Conservation (phyloP, 352 stramenopile species). For the Pythium angustatum region DNA sequence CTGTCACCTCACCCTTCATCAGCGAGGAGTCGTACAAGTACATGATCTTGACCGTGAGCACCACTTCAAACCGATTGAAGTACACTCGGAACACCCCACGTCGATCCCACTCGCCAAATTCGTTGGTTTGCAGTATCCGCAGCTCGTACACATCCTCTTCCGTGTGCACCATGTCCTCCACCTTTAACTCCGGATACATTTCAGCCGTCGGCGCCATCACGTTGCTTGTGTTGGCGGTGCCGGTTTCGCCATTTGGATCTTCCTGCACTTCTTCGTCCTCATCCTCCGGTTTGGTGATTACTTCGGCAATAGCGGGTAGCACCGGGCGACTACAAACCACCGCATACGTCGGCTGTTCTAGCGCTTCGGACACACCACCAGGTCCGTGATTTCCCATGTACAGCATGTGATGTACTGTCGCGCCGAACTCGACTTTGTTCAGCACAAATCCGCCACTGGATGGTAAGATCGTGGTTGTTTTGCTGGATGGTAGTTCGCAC, state of each 20-base stretch:
- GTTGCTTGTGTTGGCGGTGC: conserved; percentile 52
- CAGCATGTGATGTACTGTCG: conserved; percentile 79
- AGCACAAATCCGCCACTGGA: conserved; percentile 76
- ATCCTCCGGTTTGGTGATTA: conserved; percentile 61
- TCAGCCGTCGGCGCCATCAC: conserved; percentile 79
- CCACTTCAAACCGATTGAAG: conserved; percentile 85
- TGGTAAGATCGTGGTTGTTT: conserved; percentile 67
- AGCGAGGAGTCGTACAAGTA: conserved; percentile 84
- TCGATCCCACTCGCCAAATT: conserved; percentile 77
- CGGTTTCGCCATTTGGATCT: conserved; percentile 37
- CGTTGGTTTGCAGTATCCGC: conserved; percentile 75
- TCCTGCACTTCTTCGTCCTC: conserved; percentile 63
- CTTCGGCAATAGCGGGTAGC: conserved; percentile 53
- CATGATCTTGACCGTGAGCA: conserved; percentile 85
- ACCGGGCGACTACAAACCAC: conserved; percentile 72
- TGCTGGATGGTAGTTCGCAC: conserved; percentile 77
- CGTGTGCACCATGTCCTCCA: conserved; percentile 65
- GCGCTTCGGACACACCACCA: conserved; percentile 72
- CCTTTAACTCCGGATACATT: conserved; percentile 69
- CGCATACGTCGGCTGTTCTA: conserved; percentile 78
- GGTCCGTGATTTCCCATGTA: conserved; percentile 76
- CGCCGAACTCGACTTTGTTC: conserved; percentile 75
- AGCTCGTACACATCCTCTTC: conserved; percentile 86
- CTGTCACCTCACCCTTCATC: conserved; percentile 71
- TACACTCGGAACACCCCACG: conserved; percentile 78